Evolutionary conservation across 2,329 filamentous ascomycete species (phyloP).

Genomic region (Cladorrhinum sp.): DNA sequence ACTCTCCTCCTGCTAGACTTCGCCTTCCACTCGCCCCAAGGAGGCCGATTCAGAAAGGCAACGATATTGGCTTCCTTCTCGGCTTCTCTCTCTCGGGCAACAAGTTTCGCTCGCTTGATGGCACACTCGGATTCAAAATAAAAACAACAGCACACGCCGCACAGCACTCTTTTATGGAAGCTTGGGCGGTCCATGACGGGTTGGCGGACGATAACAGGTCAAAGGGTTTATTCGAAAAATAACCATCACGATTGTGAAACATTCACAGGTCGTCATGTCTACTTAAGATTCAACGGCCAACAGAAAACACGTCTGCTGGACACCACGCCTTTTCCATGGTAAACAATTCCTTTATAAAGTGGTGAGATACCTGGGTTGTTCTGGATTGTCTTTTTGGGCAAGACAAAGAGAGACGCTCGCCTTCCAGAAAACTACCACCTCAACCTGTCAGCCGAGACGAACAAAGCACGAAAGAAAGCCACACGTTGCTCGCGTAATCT

Average conservation of each 20-base stretch:
- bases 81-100: not conserved
- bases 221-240: no score
- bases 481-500: not conserved
- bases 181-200: not conserved
- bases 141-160: not conserved
- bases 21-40: not conserved
- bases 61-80: not conserved
- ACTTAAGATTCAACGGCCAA: not conserved
- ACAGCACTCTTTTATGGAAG: not conserved
- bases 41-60: not conserved
- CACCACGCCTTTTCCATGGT: not conserved
- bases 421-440: not conserved
- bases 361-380: not conserved
- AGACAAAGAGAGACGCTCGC: not conserved
- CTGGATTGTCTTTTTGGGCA: not conserved
- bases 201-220: not conserved
- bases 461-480: not conserved
- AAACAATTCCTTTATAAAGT: not conserved
- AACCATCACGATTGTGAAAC: not conserved
- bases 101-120: not conserved
- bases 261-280: not conserved
- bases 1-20: not conserved
- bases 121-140: not conserved
- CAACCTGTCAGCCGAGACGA: not conserved
- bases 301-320: not conserved